These are phyloP conservation scores for Fermentozyma sake DNA, from an alignment of 1,139 yeast species.

Conservation along the genomic window DNA sequence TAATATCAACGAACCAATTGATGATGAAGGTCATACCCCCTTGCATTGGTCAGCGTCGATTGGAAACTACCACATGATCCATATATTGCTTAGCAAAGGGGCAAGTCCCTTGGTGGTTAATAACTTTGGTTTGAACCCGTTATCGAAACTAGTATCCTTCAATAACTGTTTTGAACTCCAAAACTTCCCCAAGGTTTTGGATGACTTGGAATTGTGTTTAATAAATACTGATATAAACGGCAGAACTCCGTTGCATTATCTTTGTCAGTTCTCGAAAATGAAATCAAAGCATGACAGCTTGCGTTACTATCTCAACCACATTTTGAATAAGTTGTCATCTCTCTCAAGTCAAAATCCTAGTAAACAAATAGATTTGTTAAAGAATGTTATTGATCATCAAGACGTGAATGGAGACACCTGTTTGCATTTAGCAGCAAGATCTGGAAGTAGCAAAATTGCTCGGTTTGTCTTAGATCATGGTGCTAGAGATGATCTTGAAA, in stretches of 20 bases:
- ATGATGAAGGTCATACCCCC: slow-evolving; percentile 94
- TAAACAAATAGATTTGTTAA: slow-evolving; percentile 41
- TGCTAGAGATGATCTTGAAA: slow-evolving; percentile 44
- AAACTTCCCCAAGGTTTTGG: slow-evolving; percentile 69
- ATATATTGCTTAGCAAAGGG: slow-evolving; percentile 62
- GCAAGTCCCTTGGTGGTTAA: slow-evolving; percentile 78
- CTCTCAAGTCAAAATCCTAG: slow-evolving; percentile 28
- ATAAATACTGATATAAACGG: slow-evolving; percentile 71
- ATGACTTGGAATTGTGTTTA: slow-evolving; percentile 63
- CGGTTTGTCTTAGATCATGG: slow-evolving; percentile 39
- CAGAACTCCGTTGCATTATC: slow-evolving; percentile 68
- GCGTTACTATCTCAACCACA: slow-evolving; percentile 33
- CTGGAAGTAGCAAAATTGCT: slow-evolving; percentile 36
- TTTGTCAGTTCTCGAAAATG: slow-evolving; percentile 57
- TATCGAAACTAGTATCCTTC: slow-evolving; percentile 78
- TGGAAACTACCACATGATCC: slow-evolving; percentile 73
- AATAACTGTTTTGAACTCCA: slow-evolving; percentile 81
- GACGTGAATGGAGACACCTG: slow-evolving; percentile 70
- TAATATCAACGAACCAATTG: slow-evolving; percentile 81
- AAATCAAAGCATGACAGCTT: slow-evolving; percentile 45
- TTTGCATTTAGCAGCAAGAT: slow-evolving; percentile 55
- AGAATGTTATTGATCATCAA: slow-evolving; percentile 62
- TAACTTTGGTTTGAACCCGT: slow-evolving; percentile 74
- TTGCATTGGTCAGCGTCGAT: slow-evolving; percentile 97
- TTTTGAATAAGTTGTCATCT: slow-evolving; percentile 33